phyloP scores from a whole-genome alignment of 192 early-diverging fungal species.

The Coemansia brasiliensis region DNA sequence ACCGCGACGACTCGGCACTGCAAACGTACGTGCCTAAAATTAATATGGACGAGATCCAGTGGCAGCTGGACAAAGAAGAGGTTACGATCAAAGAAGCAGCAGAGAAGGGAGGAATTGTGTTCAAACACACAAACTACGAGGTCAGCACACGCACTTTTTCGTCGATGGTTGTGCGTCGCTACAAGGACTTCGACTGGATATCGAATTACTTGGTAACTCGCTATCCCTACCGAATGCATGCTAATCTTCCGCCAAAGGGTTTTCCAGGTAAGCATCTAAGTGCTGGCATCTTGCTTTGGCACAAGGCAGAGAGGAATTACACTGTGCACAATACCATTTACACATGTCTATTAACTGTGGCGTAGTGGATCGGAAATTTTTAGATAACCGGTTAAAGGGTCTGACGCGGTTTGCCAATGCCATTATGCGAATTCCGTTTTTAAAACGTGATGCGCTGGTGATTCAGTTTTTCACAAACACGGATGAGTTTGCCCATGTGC shows the following conservation, averaged over 20 bases:
- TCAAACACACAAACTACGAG: conserved; percentile 89
- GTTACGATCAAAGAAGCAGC: conserved; percentile 54
- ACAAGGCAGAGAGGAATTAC: not conserved
- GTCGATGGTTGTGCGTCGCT: conserved; percentile 71
- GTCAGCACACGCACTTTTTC: conserved; percentile 66
- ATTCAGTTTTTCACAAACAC: conserved; percentile 57
- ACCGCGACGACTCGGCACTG: not conserved
- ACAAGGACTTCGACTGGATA: conserved; percentile 91
- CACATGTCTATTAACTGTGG: conserved; percentile 13
- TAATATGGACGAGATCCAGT: conserved; percentile 48
- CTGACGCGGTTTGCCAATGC: conserved; percentile 54
- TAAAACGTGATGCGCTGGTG: conserved; percentile 48
- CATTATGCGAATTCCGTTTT: conserved; percentile 51
- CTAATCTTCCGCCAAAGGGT: conserved; percentile 86
- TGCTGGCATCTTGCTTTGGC: not conserved
- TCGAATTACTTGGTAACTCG: conserved; percentile 71
- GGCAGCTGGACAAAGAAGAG: conserved; percentile 56
- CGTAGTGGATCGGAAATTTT: conserved; percentile 58
- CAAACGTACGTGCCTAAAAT: conserved; percentile 30
- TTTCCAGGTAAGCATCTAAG: conserved; percentile 64
- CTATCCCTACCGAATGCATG: conserved; percentile 81
- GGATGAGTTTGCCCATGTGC: conserved; percentile 51
- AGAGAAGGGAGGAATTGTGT: conserved; percentile 62
- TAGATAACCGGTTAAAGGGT: conserved; percentile 58
- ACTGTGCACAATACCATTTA: not conserved